phyloP scores from a whole-genome alignment of 2,329 filamentous ascomycete species.

The Fusarium brachygibbosum region DNA sequence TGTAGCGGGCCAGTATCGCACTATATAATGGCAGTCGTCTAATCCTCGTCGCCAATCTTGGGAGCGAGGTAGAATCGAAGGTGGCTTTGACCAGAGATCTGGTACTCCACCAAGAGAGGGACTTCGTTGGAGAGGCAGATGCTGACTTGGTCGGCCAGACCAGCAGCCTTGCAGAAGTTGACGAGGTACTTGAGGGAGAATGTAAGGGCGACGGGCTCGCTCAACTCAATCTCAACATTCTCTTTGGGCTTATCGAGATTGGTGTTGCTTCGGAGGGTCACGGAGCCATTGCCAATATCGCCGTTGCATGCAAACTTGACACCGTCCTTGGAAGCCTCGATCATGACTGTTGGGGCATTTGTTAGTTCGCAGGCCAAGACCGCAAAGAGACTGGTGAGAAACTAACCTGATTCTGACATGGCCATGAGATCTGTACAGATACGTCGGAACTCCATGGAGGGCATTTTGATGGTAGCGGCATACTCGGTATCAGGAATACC shows the following conservation, averaged over 20 bases:
- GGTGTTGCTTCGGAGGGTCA: conserved; percentile 89
- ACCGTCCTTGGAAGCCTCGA: conserved; percentile 96
- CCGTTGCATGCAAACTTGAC: conserved; percentile 94
- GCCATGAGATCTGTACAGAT: conserved; percentile 94
- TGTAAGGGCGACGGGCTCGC: conserved; percentile 91
- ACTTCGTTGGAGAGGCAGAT: conserved; percentile 97
- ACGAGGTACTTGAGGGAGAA: conserved; percentile 99
- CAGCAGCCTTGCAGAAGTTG: conserved; percentile 99
- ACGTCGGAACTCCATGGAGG: conserved; percentile 88
- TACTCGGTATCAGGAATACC: conserved; percentile 99
- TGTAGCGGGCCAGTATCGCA: conserved; percentile 34
- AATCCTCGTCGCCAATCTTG: conserved; percentile 65
- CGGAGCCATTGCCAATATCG: conserved; percentile 95
- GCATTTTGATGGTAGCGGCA: conserved; percentile 90
- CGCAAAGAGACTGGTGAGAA: not conserved
- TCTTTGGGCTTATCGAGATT: conserved; percentile 90
- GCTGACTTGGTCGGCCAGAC: conserved; percentile 84
- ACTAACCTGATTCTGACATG: conserved; percentile 93
- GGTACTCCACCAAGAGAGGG: conserved; percentile 94
- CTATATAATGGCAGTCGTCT: conserved; percentile 35
- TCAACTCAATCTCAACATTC: conserved; percentile 90
- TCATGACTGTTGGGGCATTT: conserved; percentile 74
- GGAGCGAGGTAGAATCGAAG: conserved; percentile 97
- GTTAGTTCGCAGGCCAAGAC: conserved; percentile 8
- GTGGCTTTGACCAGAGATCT: conserved; percentile 85